Evolutionary conservation across 1,284 basidiomycete genomes (phyloP).

Genomic region (Pterulicium gracile): DNA sequence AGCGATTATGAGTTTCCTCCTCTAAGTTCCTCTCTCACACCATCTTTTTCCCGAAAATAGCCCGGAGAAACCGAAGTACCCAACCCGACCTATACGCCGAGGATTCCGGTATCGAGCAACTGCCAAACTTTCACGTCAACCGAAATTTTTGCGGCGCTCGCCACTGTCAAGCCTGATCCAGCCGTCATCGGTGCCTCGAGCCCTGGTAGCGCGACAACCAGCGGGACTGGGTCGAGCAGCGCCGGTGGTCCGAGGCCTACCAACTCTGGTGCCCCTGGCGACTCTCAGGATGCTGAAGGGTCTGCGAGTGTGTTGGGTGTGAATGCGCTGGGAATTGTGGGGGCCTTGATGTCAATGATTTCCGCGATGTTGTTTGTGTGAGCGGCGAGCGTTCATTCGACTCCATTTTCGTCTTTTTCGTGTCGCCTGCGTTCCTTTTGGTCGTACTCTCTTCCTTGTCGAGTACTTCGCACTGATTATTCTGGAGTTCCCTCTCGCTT

Average conservation of each 20-base stretch:
- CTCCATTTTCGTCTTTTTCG: no score
- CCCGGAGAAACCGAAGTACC: not conserved
- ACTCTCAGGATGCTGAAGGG: not conserved
- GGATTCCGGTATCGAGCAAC: not conserved
- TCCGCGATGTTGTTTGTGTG: not conserved
- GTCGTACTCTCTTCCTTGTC: no score
- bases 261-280: no score
- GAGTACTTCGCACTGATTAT: no score
- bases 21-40: no score
- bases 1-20: no score
- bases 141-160: not conserved
- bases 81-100: not conserved
- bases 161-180: not conserved
- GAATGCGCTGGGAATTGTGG: not conserved
- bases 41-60: not conserved
- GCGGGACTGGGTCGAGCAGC: not conserved
- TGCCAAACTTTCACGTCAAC: not conserved
- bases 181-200: not conserved
- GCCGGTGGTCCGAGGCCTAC: not conserved
- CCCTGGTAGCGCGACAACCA: not conserved
- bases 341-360: not conserved
- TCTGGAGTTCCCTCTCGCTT: no score
- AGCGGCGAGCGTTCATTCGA: not conserved
- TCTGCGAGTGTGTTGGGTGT: not conserved
- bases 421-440: no score